phyloP scores from a whole-genome alignment of 176 grass and related monocot genomes.

The Eremochloa ophiuroides region DNA sequence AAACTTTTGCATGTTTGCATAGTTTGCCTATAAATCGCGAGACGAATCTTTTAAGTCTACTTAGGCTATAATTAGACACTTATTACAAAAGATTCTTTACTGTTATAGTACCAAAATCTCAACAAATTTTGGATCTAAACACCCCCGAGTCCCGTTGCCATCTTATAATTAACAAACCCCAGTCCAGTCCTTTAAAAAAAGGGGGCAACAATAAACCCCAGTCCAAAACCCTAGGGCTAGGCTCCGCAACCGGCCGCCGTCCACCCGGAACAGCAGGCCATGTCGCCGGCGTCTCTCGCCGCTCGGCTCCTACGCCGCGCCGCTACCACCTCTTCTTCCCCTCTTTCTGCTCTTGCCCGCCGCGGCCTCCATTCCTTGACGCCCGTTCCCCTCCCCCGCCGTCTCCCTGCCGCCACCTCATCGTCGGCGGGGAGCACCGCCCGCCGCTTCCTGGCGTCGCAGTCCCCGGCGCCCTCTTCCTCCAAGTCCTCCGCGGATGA shows the following conservation, averaged over 20 bases:
- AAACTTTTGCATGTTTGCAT: too few species aligned
- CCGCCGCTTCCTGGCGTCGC: constrained; percentile 40
- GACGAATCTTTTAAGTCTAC: too few species aligned
- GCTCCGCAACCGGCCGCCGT: neutral
- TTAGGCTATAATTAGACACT: too few species aligned
- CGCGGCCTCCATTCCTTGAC: constrained; percentile 18
- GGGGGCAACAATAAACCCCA: neutral
- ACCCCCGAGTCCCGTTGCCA: too few species aligned
- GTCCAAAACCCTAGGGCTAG: neutral
- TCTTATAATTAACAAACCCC: too few species aligned
- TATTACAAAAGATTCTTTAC: too few species aligned
- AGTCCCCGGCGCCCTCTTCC: neutral
- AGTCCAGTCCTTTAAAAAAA: too few species aligned
- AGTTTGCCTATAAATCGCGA: too few species aligned
- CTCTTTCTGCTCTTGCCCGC: neutral
- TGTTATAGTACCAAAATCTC: too few species aligned
- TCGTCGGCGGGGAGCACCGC: neutral
- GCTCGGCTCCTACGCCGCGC: constrained; percentile 51
- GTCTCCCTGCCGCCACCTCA: neutral
- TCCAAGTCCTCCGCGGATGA: constrained; percentile 52
- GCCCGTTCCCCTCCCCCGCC: neutral
- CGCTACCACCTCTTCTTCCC: constrained; percentile 10
- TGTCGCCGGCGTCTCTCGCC: constrained; percentile 41
- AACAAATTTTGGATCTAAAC: too few species aligned
- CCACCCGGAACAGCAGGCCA: neutral